Conservation (phyloP, 805 yeast genomes). For the Clavispora phyllophila region DNA sequence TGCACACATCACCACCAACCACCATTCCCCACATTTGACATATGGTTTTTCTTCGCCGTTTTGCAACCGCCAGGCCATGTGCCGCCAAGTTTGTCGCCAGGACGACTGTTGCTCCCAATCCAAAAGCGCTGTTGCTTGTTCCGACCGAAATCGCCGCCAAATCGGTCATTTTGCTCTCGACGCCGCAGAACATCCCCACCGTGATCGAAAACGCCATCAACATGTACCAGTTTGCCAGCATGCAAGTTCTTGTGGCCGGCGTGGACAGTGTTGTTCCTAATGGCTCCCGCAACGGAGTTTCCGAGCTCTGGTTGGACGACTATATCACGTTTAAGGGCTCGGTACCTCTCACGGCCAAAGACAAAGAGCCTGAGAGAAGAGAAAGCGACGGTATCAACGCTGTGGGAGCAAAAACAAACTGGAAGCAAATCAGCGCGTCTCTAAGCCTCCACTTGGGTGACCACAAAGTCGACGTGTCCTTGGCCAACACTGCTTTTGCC, state of each 20-base stretch:
- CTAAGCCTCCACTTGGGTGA: slow-evolving; percentile 17
- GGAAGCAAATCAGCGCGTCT: slow-evolving; percentile 29
- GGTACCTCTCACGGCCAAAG: slow-evolving; percentile 21
- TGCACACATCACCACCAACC: neutral
- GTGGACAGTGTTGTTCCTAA: slow-evolving; percentile 33
- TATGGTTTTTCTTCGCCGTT: slow-evolving; percentile 3
- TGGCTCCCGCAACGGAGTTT: slow-evolving; percentile 29
- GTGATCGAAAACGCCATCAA: slow-evolving; percentile 28
- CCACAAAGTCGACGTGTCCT: slow-evolving; percentile 16
- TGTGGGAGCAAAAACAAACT: slow-evolving; percentile 32
- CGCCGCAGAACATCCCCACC: slow-evolving; percentile 28
- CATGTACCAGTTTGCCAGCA: slow-evolving; percentile 17
- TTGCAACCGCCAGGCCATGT: slow-evolving; percentile 5
- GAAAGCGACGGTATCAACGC: slow-evolving; percentile 33
- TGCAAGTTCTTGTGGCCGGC: slow-evolving; percentile 39
- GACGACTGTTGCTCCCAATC: slow-evolving; percentile 11
- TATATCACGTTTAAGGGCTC: slow-evolving; percentile 16
- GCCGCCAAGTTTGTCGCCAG: slow-evolving; percentile 11
- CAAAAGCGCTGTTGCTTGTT: neutral
- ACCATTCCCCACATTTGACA: neutral
- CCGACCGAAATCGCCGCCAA: slow-evolving; percentile 18
- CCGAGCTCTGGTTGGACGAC: slow-evolving; percentile 36
- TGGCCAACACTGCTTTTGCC: slow-evolving; percentile 39
- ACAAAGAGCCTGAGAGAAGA: slow-evolving; percentile 16
- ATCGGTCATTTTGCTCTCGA: slow-evolving; percentile 31